Base-by-base conservation (phyloP, 371 early-diverging fungal species). In the Rhizopus delemar region DNA sequence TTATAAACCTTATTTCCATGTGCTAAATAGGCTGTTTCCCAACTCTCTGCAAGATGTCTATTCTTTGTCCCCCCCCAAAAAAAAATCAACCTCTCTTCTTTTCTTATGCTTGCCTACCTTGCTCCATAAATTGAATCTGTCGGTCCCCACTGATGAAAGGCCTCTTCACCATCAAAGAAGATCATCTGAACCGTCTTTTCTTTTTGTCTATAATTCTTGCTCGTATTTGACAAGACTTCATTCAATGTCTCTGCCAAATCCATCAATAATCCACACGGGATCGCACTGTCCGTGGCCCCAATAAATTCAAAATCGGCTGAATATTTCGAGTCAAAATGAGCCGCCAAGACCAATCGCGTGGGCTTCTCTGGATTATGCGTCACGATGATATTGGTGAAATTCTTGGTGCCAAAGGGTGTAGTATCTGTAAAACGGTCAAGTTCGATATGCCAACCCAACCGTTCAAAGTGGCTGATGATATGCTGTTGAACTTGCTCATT, bases 131-230 rank as follows among this genome's bases (percentile, higher is more conserved):
- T 77, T 0, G 96, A 96, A 76, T 98, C 97, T 0, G 74, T 80
- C 3, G 32, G 63, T 0, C 82, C 74, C 96, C 97, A 97, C 0
- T 81, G 62, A 12, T 65, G 65, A 67, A 93, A 94, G 1, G 97
- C 96, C 69, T 98, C 98, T 63, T 98, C 98, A 28, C 98, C 98
- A 71, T 98, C 98, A 65, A 98, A 97, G 63, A 98, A 98, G 15
- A 97, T 82, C 38, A 98, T 53, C 66, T 98, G 95, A 34, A 96
- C 31, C 0, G 92, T 90, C 13, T 85, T 75, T 12, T 86, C 81
- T 16, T 65, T 46, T 16, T 65, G 57, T 56, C 32, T 39, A 34
- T 46, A 54, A 53, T 54, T 32, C 45, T 39, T 46, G 9, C 56
- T 52, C 16, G 35, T 60, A 34, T 50, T 64, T 36, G 46, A 36